These are phyloP conservation scores for Colletotrichum incanum DNA, from an alignment of 2,329 filamentous ascomycete species.

Conservation along the genomic window DNA sequence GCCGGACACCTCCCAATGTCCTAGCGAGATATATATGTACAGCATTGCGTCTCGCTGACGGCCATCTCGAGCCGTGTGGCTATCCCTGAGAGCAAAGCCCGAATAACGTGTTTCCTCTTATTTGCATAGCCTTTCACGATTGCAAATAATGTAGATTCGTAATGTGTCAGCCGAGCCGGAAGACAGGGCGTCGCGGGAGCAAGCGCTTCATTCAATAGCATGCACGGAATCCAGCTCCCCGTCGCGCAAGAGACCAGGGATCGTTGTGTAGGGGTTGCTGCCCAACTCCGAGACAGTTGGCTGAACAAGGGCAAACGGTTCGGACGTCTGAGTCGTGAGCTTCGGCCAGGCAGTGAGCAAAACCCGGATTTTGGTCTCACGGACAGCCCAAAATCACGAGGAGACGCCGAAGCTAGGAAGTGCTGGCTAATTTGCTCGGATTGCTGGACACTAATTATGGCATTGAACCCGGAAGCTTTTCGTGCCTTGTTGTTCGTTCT, in stretches of 20 bases:
- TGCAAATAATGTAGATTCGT: constrained; percentile 1
- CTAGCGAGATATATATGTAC: neutral
- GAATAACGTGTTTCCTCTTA: neutral
- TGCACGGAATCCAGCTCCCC: constrained; percentile 17
- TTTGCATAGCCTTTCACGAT: neutral
- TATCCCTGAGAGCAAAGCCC: neutral
- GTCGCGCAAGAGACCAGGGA: constrained; percentile 26
- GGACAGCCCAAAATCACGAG: constrained; percentile 11
- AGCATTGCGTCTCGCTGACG: neutral
- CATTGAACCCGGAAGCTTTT: neutral
- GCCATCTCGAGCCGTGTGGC: neutral
- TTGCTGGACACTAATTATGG: neutral
- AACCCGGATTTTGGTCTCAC: constrained; percentile 11
- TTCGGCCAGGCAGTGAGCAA: constrained; percentile 17
- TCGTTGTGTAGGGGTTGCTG: constrained; percentile 35
- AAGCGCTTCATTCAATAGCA: constrained; percentile 27
- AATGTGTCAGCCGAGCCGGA: constrained; percentile 8
- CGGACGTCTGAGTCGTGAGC: constrained; percentile 37
- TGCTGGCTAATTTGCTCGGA: constrained; percentile 20
- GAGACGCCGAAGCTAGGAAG: constrained; percentile 17
- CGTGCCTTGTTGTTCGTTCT: constrained; percentile 7
- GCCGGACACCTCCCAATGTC: neutral
- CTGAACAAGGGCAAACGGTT: constrained; percentile 24
- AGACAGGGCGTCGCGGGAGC: constrained; percentile 22
- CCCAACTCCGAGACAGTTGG: constrained; percentile 39